These are phyloP conservation scores for Talaromyces sp. DNA, from an alignment of 2,329 filamentous ascomycete species.

Conservation along the genomic window DNA sequence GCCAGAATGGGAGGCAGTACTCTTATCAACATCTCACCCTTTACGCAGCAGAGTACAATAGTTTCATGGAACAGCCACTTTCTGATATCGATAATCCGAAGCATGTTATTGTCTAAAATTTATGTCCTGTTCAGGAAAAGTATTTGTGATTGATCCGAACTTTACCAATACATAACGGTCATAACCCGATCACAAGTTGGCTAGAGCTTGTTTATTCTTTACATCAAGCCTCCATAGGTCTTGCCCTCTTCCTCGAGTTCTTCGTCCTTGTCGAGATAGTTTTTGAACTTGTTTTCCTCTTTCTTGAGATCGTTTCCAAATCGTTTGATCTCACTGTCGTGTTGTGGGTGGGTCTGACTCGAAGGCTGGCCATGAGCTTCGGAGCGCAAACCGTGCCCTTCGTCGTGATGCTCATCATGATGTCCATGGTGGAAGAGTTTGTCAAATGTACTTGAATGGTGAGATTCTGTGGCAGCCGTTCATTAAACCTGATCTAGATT, in stretches of 20 bases:
- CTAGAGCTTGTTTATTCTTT: background rate
- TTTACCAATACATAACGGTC: background rate
- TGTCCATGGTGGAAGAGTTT: slow-evolving; percentile 14
- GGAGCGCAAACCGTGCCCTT: background rate
- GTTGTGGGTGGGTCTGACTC: background rate
- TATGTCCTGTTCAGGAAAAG: background rate
- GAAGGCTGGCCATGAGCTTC: background rate
- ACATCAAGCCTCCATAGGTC: slow-evolving; percentile 13
- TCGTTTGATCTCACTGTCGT: background rate
- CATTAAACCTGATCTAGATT: background rate
- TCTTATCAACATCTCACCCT: background rate
- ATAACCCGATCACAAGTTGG: background rate
- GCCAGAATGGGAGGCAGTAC: background rate
- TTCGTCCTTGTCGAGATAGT: slow-evolving; percentile 13
- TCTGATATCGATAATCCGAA: background rate
- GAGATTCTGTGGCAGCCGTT: background rate
- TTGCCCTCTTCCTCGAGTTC: slow-evolving; percentile 9
- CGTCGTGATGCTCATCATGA: background rate
- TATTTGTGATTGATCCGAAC: background rate
- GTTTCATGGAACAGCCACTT: background rate
- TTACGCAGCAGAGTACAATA: background rate
- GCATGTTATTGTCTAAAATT: background rate
- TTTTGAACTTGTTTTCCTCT: background rate
- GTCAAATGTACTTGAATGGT: background rate
- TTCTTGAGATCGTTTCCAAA: background rate